Conservation (phyloP, 116 monocot genomes). For the Trichopus zeylanicus region DNA sequence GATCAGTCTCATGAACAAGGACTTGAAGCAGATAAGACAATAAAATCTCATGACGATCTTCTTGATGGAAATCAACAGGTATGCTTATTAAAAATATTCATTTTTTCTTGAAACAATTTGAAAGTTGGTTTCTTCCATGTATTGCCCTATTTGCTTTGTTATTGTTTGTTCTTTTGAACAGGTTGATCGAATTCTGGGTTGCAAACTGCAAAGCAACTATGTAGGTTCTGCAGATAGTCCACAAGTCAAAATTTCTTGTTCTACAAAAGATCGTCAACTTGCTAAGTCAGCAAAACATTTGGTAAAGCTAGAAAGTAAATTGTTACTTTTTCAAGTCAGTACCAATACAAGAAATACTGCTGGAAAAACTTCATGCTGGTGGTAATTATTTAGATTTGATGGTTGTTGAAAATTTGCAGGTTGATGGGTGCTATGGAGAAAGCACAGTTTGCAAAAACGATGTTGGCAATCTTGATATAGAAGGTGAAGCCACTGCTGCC, state of each 20-base stretch:
- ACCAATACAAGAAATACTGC: too few species aligned
- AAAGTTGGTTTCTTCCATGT: neutral
- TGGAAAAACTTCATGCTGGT: too few species aligned
- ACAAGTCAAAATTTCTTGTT: slow-evolving; percentile 8
- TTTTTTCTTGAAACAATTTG: slow-evolving; percentile 3
- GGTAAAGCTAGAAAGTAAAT: slow-evolving; percentile 1
- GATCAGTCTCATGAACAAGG: slow-evolving; percentile 23
- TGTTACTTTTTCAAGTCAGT: slow-evolving; percentile 1
- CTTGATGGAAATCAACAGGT: slow-evolving; percentile 42
- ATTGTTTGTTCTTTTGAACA: slow-evolving; percentile 18
- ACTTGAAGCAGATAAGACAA: slow-evolving; percentile 17
- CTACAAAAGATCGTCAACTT: neutral
- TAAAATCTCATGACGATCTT: slow-evolving; percentile 10
- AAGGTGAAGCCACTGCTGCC: neutral
- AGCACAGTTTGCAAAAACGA: slow-evolving; percentile 6
- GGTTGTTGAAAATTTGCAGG: slow-evolving; percentile 5
- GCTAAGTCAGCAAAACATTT: slow-evolving; percentile 4
- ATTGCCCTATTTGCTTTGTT: neutral
- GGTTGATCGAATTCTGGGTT: slow-evolving; percentile 94
- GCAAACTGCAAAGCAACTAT: slow-evolving; percentile 38
- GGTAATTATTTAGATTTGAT: slow-evolving; percentile 2
- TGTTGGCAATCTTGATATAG: neutral
- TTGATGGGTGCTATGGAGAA: slow-evolving; percentile 7
- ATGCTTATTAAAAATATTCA: neutral
- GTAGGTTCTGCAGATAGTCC: slow-evolving; percentile 14